Conservation (phyloP, 2,329 filamentous ascomycete species). For the Clarireedia monteithiana region DNA sequence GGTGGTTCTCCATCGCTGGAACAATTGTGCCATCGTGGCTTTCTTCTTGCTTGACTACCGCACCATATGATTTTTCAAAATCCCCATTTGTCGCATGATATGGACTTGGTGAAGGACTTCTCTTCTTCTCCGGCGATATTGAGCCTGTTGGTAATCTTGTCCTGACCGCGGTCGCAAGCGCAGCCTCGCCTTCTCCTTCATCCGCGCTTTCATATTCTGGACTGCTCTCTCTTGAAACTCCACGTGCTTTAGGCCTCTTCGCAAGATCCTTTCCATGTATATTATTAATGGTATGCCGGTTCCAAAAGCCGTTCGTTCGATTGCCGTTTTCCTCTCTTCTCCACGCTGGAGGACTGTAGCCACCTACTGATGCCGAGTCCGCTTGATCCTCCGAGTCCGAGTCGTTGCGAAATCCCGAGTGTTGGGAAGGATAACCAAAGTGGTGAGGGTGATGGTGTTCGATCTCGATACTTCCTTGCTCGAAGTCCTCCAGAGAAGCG, state of each 20-base stretch:
- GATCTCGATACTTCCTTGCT: slow-evolving; percentile 38
- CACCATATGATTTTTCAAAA: slow-evolving; percentile 32
- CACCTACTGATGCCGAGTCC: slow-evolving; percentile 40
- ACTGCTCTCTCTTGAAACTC: slow-evolving; percentile 45
- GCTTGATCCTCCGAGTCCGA: slow-evolving; percentile 30
- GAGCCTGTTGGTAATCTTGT: slow-evolving; percentile 40
- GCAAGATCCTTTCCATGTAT: slow-evolving; percentile 39
- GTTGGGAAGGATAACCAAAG: slow-evolving; percentile 47
- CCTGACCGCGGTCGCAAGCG: slow-evolving; percentile 22
- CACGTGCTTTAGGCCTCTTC: slow-evolving; percentile 34
- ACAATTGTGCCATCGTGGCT: slow-evolving; percentile 13
- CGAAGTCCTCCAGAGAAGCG: slow-evolving; percentile 55
- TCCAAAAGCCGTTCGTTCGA: slow-evolving; percentile 37
- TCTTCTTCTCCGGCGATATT: slow-evolving; percentile 48
- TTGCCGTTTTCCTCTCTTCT: slow-evolving; percentile 38
- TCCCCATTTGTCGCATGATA: slow-evolving; percentile 29
- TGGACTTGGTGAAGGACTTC: slow-evolving; percentile 45
- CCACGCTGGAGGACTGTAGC: slow-evolving; percentile 61
- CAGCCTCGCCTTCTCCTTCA: slow-evolving; percentile 34
- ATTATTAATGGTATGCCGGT: slow-evolving; percentile 35
- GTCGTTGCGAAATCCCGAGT: slow-evolving; percentile 54
- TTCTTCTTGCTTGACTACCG: slow-evolving; percentile 26
- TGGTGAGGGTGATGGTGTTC: slow-evolving; percentile 31
- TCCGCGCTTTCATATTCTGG: slow-evolving; percentile 51
- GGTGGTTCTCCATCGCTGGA: slow-evolving; percentile 23